Percentiles rank a stretch among this genome's conserved stretches.
Evolutionary conservation across 257 asterid genomes (phyloP).

Genomic region (Eucommia ulmoides): DNA sequence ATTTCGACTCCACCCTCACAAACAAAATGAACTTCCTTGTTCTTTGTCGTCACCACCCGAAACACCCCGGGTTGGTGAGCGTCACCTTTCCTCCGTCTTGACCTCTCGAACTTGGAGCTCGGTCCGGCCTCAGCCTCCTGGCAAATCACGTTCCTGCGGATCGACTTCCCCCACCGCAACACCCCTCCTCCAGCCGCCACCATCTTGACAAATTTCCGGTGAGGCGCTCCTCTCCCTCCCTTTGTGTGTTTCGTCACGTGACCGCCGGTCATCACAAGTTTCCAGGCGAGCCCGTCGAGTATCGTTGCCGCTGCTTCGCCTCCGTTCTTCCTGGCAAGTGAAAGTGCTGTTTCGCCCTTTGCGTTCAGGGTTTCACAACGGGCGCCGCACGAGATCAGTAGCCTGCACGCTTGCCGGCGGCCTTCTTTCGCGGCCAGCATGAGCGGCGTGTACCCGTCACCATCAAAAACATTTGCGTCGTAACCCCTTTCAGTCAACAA

Average conservation of each 20-base stretch:
- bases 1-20: not conserved
- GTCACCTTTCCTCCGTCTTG: constrained; percentile 42
- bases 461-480: constrained; percentile 39
- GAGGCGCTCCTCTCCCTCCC: constrained; percentile 74
- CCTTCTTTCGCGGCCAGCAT: constrained; percentile 79
- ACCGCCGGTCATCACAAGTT: constrained; percentile 43
- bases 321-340: constrained; percentile 30
- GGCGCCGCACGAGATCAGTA: constrained; percentile 46
- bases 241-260: constrained; percentile 48
- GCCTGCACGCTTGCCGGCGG: constrained; percentile 39
- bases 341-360: constrained; percentile 53
- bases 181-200: constrained; percentile 38
- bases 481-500: constrained; percentile 43
- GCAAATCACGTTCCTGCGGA: constrained; percentile 48
- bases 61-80: constrained; percentile 42
- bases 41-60: constrained; percentile 44
- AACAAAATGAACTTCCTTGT: constrained; percentile 20
- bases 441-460: constrained; percentile 58
- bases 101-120: constrained; percentile 36
- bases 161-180: constrained; percentile 63
- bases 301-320: constrained; percentile 34
- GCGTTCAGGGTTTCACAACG: constrained; percentile 28
- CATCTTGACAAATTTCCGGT: constrained; percentile 42
- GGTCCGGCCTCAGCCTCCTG: constrained; percentile 49
- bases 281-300: constrained; percentile 46